Evolutionary conservation across 768 basidiomycete genomes (phyloP), one percentile per base, ranked within the genome.

Genomic region (Fibroporia radiculosa): DNA sequence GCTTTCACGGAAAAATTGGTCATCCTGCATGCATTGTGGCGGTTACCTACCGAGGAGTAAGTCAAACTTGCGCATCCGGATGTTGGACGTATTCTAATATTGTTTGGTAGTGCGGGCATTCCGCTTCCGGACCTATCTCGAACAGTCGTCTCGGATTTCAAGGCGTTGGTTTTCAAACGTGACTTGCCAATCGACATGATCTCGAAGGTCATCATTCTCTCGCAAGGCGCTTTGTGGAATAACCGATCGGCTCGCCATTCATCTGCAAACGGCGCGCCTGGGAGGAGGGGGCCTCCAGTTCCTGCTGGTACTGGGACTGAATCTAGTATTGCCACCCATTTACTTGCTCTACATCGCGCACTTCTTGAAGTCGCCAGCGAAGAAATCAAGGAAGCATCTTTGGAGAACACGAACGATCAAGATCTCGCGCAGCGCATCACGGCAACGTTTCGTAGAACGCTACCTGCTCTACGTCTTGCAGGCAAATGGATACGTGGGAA

Each of bases 401-500:
- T n/a, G 10, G 67, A 73, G 51, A 82, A 82, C 47, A 62, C 62
- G 5, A 67, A 67, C 22, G 74, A 78, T 49, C 63, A 71, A 28
- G 80, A 82, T 57, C 69, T 91, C 11, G 87, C 86, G 4, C 82
- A 85, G 61, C 73, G 75, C 19, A 96, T 99, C 56, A 85, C 86
- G 1, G 93, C 93, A 1, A 74, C 77, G 11, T 84, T 97, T 49
- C 73, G 95, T 38, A 75, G 96, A 23, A 83, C 85, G 4, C 68
- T 98, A 5, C 93, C 93, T 4, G 83, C 89, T 5, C 66, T 98
- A 26, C 79, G 95, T 16, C 82, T 97, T 44, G 80, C 84, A 4
- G 82, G 82, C 56, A 93, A 92, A 60, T 99, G 96, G 96, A 61
- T 97, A 11, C 69, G 74, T 24, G 78, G 78, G 3, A 90, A 97